Evolutionary conservation across 2,329 filamentous ascomycete genomes (phyloP).

Genomic region (Hypoxylon sp.): DNA sequence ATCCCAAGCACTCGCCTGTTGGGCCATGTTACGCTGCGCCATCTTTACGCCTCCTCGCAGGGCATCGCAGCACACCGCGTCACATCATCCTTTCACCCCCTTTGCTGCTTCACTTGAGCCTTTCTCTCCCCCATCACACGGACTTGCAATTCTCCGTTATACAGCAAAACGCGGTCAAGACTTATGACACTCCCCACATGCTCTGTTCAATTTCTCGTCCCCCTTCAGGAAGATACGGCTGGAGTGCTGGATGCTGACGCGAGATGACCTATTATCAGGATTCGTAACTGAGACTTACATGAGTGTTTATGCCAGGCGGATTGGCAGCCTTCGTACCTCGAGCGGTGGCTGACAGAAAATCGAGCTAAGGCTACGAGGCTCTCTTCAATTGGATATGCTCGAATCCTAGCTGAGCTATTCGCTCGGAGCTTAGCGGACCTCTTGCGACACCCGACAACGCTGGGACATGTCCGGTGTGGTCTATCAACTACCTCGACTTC

Average conservation of each 20-base stretch:
- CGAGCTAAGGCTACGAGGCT: slow-evolving; percentile 10
- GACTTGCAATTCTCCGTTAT: slow-evolving; percentile 19
- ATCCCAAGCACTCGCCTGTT: slow-evolving; percentile 23
- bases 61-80: slow-evolving; percentile 7
- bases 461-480: slow-evolving; percentile 19
- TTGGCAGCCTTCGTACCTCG: slow-evolving; percentile 17
- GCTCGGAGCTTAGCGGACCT: slow-evolving; percentile 9
- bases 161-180: background rate
- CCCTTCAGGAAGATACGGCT: slow-evolving; percentile 3
- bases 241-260: slow-evolving; percentile 24
- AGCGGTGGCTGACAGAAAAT: slow-evolving; percentile 24
- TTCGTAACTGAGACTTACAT: slow-evolving; percentile 38
- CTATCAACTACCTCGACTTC: slow-evolving; percentile 15
- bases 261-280: slow-evolving; percentile 24
- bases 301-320: slow-evolving; percentile 8
- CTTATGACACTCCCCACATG: background rate
- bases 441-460: slow-evolving; percentile 25
- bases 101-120: slow-evolving; percentile 22
- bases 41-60: slow-evolving; percentile 12
- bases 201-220: background rate
- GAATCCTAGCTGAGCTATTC: slow-evolving; percentile 16
- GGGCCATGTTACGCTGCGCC: slow-evolving; percentile 3
- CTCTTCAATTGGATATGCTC: slow-evolving; percentile 31
- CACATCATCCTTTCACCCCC: slow-evolving; percentile 24
- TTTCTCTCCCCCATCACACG: slow-evolving; percentile 3